Conservation (phyloP, 2,329 filamentous ascomycete genomes). For the Zymoseptoria passerinii region DNA sequence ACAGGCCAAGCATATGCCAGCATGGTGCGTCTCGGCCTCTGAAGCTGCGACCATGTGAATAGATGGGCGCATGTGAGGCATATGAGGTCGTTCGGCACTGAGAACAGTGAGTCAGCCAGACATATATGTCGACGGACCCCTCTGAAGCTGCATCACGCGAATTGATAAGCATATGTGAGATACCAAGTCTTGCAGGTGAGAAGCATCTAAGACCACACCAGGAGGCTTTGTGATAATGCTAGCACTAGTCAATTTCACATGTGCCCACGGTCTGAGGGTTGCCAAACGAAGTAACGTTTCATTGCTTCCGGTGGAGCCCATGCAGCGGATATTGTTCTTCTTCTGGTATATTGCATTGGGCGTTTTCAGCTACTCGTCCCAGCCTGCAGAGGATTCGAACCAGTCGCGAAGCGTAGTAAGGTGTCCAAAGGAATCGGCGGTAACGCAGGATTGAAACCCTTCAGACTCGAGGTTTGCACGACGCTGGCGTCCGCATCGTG, state of each 20-base stretch:
- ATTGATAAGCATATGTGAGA: too few relatives aligned
- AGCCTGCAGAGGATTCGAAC: not conserved
- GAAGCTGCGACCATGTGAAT: not conserved
- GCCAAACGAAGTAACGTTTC: too few relatives aligned
- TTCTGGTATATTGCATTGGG: not conserved
- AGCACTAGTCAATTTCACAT: too few relatives aligned
- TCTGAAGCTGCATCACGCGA: too few relatives aligned
- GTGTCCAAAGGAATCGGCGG: constrained; percentile 25
- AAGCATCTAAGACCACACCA: too few relatives aligned
- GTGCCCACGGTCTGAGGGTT: too few relatives aligned
- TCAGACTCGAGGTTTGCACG: not conserved
- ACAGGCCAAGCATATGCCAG: not conserved
- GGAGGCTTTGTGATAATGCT: too few relatives aligned
- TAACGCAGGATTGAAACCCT: constrained; percentile 6
- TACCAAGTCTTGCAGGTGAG: too few relatives aligned
- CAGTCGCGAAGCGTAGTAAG: constrained; percentile 18
- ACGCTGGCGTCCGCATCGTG: constrained; percentile 9
- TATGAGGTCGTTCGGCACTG: not conserved
- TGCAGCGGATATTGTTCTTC: not conserved
- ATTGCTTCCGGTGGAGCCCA: not conserved
- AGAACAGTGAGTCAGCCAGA: too few relatives aligned
- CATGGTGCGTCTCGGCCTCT: not conserved
- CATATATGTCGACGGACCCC: too few relatives aligned
- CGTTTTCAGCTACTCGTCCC: not conserved
- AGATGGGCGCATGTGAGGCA: not conserved